phyloP scores from a whole-genome alignment of 257 asterid genomes.

The Primulina eburnea region DNA sequence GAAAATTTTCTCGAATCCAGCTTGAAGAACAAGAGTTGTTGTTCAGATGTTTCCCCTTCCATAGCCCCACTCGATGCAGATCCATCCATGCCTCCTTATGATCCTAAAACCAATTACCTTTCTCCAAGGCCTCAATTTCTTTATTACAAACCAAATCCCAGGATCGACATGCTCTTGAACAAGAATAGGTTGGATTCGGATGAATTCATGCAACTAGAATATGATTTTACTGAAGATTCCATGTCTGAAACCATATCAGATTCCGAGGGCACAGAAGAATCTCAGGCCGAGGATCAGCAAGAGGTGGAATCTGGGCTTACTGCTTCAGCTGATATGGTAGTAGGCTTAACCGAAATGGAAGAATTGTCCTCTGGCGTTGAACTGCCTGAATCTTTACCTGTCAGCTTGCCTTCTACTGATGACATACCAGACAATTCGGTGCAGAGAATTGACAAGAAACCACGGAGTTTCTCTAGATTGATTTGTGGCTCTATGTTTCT shows the following conservation, averaged over 20 bases:
- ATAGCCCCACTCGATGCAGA: slow-evolving; percentile 80
- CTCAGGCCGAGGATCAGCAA: slow-evolving; percentile 38
- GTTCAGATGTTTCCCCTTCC: slow-evolving; percentile 30
- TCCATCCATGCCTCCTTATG: slow-evolving; percentile 71
- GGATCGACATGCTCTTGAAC: slow-evolving; percentile 47
- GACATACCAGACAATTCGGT: slow-evolving; percentile 29
- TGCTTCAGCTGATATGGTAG: slow-evolving; percentile 30
- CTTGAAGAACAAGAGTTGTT: slow-evolving; percentile 23
- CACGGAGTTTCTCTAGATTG: slow-evolving; percentile 29
- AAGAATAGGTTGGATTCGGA: slow-evolving; percentile 34
- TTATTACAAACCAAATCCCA: slow-evolving; percentile 69
- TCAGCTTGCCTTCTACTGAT: slow-evolving; percentile 12
- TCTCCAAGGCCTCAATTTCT: slow-evolving; percentile 88
- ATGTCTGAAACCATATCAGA: slow-evolving; percentile 49
- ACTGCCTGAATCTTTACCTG: slow-evolving; percentile 32
- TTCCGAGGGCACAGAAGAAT: slow-evolving; percentile 39
- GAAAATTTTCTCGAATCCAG: slow-evolving; percentile 25
- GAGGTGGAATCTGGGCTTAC: slow-evolving; percentile 34
- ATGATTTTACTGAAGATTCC: slow-evolving; percentile 38
- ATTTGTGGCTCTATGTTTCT: slow-evolving; percentile 38
- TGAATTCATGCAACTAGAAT: slow-evolving; percentile 34
- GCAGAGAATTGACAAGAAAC: slow-evolving; percentile 29
- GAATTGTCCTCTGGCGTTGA: slow-evolving; percentile 22
- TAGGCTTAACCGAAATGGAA: slow-evolving; percentile 27
- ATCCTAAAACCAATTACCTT: slow-evolving; percentile 74